Percentiles rank a stretch among this genome's conserved stretches.
These are phyloP conservation scores for Aureobasidium sp. DNA, from an alignment of 2,329 filamentous ascomycete species.

Conservation along the genomic window DNA sequence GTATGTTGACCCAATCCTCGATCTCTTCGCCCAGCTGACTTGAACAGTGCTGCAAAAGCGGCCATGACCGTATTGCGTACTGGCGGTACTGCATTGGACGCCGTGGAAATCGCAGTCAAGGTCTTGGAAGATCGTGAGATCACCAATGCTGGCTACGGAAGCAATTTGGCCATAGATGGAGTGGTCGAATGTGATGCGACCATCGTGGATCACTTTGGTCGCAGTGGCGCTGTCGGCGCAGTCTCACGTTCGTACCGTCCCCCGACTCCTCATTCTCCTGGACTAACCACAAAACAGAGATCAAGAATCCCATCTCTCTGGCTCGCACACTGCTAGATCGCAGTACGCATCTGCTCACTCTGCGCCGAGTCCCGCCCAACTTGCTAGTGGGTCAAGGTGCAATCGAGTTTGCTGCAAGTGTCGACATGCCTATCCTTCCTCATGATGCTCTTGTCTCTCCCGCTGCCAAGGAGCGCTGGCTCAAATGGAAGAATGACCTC, in stretches of 20 bases:
- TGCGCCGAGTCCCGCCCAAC: conserved; percentile 86
- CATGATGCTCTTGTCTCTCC: conserved; percentile 74
- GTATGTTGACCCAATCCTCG: conserved; percentile 48
- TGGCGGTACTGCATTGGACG: conserved; percentile 76
- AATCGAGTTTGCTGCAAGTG: conserved; percentile 73
- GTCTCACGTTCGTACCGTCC: conserved; percentile 64
- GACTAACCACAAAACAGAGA: conserved; percentile 49
- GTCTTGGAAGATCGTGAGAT: conserved; percentile 89
- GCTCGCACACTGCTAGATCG: conserved; percentile 76
- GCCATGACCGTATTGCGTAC: conserved; percentile 74
- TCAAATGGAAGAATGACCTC: conserved; percentile 69
- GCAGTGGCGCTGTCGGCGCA: conserved; percentile 88
- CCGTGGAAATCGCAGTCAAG: conserved; percentile 81
- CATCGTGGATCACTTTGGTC: conserved; percentile 81
- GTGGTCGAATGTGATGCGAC: conserved; percentile 92
- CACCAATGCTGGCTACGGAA: conserved; percentile 93
- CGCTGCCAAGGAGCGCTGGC: conserved; percentile 69
- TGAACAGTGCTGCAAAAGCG: conserved; percentile 65
- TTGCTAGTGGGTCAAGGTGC: conserved; percentile 82
- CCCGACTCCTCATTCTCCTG: not conserved
- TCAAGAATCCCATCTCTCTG: conserved; percentile 86
- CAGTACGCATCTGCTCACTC: conserved; percentile 67
- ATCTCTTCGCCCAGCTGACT: not conserved
- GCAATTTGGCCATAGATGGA: conserved; percentile 86
- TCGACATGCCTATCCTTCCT: conserved; percentile 65